Base-by-base conservation (phyloP, 306 rosid genomes). In the Cyclanthera cordifolia region DNA sequence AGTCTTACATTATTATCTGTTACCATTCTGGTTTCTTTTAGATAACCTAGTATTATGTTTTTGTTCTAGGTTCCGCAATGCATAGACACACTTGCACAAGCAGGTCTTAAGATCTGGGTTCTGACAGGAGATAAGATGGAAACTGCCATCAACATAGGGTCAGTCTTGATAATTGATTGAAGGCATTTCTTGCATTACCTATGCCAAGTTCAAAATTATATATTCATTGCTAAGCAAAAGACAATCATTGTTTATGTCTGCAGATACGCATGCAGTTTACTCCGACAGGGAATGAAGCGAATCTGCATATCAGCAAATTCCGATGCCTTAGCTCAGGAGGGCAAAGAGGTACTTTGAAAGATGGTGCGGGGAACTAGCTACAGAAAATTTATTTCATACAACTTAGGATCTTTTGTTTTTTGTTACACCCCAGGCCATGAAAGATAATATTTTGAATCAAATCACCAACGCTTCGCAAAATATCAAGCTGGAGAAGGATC, bases 111-210 rank as follows among this genome's bases (percentile, higher is more conserved):
- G 83, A 74, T 94, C 73, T 94, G 97, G 99, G 96, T 94, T 70
- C 75, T 94, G 81, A 94, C 99, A 0, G 99, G 99, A 53, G 99
- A 94, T 81, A 94, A 94, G 83, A 94, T 94, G 99, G 99, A 94
- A 86, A 94, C 99, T 60, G 97, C 99, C 74, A 90, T 94, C 87
- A 94, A 94, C 79, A 94, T 94, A 77, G 97, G 97, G 99, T 93
- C 75, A 25, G 88, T 86, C 71, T 68, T 63, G 8, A 10, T 7
- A 37, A 37, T 37, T 8, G 43, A 37, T 37, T 37, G 43, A 37
- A 37, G 43, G 43, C 43, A 37, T 7, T 37, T n/a, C n/a, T 37
- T 37, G 53, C 16, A n/a, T n/a, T 21, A 24, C 25, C 24, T 25
- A 25, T 46, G 39, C 23, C 41, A 14, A 45, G 23, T 45, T 65